phyloP scores from a whole-genome alignment of 768 basidiomycete species.

The Rhizopogon sp. region DNA sequence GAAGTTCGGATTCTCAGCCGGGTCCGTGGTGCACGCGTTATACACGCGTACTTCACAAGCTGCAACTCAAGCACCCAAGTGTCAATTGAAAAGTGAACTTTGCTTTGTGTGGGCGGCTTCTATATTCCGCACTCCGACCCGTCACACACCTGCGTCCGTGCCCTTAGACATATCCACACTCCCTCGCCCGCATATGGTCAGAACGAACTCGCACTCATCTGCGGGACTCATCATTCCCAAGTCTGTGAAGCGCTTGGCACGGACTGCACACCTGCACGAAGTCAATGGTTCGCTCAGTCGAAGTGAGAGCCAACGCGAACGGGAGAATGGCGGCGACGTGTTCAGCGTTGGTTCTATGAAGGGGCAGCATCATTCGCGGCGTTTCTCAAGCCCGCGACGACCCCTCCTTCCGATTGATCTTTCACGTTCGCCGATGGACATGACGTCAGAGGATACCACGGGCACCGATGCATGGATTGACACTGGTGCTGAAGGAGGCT shows the following conservation, averaged over 20 bases:
- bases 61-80: too few relatives aligned
- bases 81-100: too few relatives aligned
- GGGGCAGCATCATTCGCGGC: neutral
- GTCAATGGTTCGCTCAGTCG: slow-evolving; percentile 30
- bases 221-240: slow-evolving; percentile 23
- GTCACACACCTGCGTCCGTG: slow-evolving; percentile 14
- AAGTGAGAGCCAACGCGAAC: slow-evolving; percentile 5
- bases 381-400: neutral
- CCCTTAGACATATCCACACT: slow-evolving; percentile 23
- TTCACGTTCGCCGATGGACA: neutral
- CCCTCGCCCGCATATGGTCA: slow-evolving; percentile 34
- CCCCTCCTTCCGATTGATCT: slow-evolving; percentile 9
- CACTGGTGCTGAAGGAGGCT: slow-evolving; percentile 32
- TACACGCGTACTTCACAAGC: too few relatives aligned
- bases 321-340: slow-evolving; percentile 15
- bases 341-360: slow-evolving; percentile 3
- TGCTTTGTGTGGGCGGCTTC: neutral
- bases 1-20: too few relatives aligned
- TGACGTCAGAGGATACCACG: slow-evolving; percentile 7
- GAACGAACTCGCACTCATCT: slow-evolving; percentile 40
- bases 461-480: slow-evolving; percentile 34
- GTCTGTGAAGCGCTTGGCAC: slow-evolving; percentile 53
- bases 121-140: slow-evolving; percentile 25
- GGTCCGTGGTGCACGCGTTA: too few relatives aligned
- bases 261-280: slow-evolving; percentile 66